Percentiles rank a stretch among this genome's conserved stretches.
These are phyloP conservation scores for Gaeumannomyces tritici DNA, from an alignment of 2,329 filamentous ascomycete species.

Conservation along the genomic window DNA sequence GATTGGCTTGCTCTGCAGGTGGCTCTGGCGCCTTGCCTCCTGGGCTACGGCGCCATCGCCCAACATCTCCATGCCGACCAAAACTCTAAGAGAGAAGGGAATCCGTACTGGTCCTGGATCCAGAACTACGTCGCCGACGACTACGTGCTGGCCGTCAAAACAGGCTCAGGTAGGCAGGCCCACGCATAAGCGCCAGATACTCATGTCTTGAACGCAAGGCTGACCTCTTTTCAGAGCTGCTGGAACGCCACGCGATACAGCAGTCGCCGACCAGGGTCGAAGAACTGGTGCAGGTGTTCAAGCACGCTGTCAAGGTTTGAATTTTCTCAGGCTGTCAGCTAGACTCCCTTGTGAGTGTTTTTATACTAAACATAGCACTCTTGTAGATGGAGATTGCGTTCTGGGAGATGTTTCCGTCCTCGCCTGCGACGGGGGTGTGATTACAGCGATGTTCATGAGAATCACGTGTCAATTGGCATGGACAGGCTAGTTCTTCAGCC, in stretches of 20 bases:
- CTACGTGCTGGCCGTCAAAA: conserved; percentile 62
- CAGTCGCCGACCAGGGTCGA: conserved; percentile 71
- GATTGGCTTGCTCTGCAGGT: conserved; percentile 85
- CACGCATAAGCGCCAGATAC: not conserved
- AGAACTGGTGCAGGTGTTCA: conserved; percentile 74
- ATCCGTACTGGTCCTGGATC: conserved; percentile 85
- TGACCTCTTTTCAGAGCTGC: conserved; percentile 40
- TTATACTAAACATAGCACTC: conserved; percentile 7
- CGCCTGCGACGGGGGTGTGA: too few species aligned
- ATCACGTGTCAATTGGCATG: not conserved
- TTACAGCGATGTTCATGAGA: too few species aligned
- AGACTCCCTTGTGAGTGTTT: too few species aligned
- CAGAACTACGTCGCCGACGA: conserved; percentile 78
- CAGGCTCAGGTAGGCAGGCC: conserved; percentile 51
- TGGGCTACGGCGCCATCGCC: conserved; percentile 82
- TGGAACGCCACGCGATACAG: conserved; percentile 65
- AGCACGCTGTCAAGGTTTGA: conserved; percentile 72
- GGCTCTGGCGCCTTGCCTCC: conserved; percentile 73
- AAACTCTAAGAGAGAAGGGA: conserved; percentile 51
- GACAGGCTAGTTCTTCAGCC: not conserved
- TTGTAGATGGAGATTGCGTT: conserved; percentile 61
- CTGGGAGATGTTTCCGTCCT: conserved; percentile 51
- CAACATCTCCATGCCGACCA: conserved; percentile 56
- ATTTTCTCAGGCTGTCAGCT: too few species aligned
- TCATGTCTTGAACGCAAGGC: not conserved